Evolutionary conservation across 2,329 filamentous ascomycete species (phyloP), one percentile per base, ranked within the genome.

Genomic region (Penicillium sp.): DNA sequence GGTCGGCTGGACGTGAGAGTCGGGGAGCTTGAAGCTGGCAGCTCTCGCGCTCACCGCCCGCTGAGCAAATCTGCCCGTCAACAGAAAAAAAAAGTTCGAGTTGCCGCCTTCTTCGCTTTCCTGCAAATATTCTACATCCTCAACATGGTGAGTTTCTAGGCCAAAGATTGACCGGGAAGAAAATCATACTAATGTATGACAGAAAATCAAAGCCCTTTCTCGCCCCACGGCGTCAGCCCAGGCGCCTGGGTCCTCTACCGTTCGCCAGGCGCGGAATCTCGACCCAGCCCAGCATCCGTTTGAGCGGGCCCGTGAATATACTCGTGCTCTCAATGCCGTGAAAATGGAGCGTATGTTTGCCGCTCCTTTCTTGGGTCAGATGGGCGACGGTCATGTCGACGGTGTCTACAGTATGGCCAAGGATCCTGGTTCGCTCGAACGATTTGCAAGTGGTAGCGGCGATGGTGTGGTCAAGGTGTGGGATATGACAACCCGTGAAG

Each of bases 401-500:
- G 95, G 95, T 63, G 87, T 90, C 10, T 95, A 94, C 75, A 86
- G 86, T 38, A 86, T 95, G 75, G 89, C 90, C 60, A 92, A 92
- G 75, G 91, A 95, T 68, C 89, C 90, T 6, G 87, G 86, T 67
- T 88, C 88, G 7, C 78, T 94, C 28, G 85, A 91, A 68, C 82
- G 88, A 58, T 86, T 93, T 67, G 91, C 92, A 6, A 94, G 90
- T 71, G 92, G 91, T 45, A 92, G 89, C 67, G 93, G 93, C 64
- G 95, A 99, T 76, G 94, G 95, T 65, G 87, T 97, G 10, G 86
- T 99, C 59, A 99, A 99, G 78, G 90, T 95, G 37, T 96, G 92
- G 92, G 89, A 96, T 76, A 79, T 95, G 67, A 85, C 88, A 8
- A 88, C 83, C 62, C 82, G 86, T 58, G 87, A 90, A 31, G 89